A percentile compares a stretch with the other conserved stretches of the same genome.
phyloP scores from a whole-genome alignment of 2,329 filamentous ascomycete genomes.

The Aspergillus costaricaensis region DNA sequence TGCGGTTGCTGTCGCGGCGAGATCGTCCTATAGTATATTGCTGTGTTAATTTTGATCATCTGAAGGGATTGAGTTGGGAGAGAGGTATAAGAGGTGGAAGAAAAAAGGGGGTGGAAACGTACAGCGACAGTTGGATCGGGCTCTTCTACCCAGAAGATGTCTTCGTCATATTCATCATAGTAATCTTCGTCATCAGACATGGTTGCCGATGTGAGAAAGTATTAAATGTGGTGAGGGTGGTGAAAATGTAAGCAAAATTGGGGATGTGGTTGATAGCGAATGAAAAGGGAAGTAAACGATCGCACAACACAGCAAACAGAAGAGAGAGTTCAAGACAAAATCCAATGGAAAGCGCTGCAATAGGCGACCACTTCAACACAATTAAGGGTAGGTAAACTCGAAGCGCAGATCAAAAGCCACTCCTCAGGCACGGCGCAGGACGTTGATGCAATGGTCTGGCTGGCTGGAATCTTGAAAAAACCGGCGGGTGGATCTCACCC shows the following conservation, averaged over 20 bases:
- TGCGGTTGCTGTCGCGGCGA: conserved; percentile 43
- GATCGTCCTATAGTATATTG: conserved; percentile 40
- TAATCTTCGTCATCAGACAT: conserved; percentile 45
- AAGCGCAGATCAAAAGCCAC: background rate
- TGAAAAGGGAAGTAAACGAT: background rate
- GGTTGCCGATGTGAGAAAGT: background rate
- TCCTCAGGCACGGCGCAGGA: background rate
- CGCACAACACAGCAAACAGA: background rate
- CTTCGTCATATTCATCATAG: conserved; percentile 41
- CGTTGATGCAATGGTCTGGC: conserved; percentile 2
- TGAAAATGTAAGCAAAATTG: background rate
- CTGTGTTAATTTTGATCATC: conserved; percentile 10
- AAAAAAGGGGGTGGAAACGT: conserved; percentile 16
- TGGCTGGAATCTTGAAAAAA: conserved; percentile 1
- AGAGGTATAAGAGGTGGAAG: background rate
- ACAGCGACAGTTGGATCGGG: conserved; percentile 39
- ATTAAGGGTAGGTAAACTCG: background rate
- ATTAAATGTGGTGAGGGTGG: background rate
- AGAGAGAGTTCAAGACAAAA: background rate
- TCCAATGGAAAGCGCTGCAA: background rate
- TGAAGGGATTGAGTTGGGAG: background rate
- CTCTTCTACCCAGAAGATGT: conserved; percentile 39
- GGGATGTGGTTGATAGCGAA: conserved; percentile 5
- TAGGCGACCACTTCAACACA: background rate
- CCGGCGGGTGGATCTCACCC: conserved; percentile 4